These are phyloP conservation scores for Paratinospora sagittata DNA, from an alignment of 164 flowering plant species.

Conservation along the genomic window DNA sequence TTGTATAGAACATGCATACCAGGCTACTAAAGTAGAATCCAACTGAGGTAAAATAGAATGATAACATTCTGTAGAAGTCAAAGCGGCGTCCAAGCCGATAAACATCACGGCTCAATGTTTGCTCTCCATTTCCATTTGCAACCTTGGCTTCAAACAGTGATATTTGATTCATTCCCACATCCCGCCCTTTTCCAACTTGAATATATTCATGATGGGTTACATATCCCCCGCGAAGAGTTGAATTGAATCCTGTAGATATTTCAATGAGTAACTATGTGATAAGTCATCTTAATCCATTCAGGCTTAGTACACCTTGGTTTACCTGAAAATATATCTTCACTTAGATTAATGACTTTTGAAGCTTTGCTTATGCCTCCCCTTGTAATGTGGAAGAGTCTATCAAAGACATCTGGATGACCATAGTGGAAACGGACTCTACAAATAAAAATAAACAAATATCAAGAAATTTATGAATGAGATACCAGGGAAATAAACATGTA, in stretches of 20 bases:
- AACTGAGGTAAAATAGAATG: slow-evolving; percentile 92
- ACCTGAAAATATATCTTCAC: slow-evolving; percentile 46
- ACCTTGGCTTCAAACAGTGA: slow-evolving; percentile 95
- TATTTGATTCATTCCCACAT: slow-evolving; percentile 97
- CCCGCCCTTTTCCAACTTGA: slow-evolving; percentile 97
- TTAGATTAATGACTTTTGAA: slow-evolving; percentile 32
- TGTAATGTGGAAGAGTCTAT: slow-evolving; percentile 36
- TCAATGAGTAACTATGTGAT: slow-evolving; percentile 3
- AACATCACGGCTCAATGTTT: slow-evolving; percentile 94
- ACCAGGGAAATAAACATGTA: background rate
- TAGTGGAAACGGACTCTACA: slow-evolving; percentile 43
- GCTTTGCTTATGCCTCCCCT: slow-evolving; percentile 46
- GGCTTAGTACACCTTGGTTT: background rate
- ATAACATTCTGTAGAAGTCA: slow-evolving; percentile 94
- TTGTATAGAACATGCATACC: slow-evolving; percentile 39
- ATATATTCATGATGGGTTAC: slow-evolving; percentile 95
- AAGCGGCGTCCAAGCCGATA: slow-evolving; percentile 94
- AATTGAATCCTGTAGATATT: slow-evolving; percentile 63
- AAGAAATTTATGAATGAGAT: background rate
- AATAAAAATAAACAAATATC: slow-evolving; percentile 4
- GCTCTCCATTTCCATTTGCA: slow-evolving; percentile 98
- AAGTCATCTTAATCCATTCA: background rate
- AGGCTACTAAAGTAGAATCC: slow-evolving; percentile 97
- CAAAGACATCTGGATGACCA: slow-evolving; percentile 47
- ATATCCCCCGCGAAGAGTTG: slow-evolving; percentile 83